Conservation (phyloP, 768 basidiomycete genomes). For the Tulasnella sp. region DNA sequence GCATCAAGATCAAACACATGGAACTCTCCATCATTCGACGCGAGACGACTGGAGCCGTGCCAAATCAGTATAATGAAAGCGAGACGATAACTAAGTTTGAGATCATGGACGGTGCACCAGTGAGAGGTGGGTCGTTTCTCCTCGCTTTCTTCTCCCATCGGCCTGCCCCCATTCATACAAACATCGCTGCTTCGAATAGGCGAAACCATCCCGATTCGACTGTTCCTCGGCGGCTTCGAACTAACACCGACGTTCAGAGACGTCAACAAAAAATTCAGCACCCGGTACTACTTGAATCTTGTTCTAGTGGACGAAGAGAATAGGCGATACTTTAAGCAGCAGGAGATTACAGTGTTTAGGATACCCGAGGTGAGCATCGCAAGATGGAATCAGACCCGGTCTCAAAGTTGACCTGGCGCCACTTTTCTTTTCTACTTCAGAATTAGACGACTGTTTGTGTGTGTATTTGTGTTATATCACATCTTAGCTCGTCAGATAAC, state of each 20-base stretch:
- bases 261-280: slow-evolving; percentile 99
- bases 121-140: slow-evolving; percentile 43
- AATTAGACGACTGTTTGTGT: neutral
- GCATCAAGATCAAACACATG: slow-evolving; percentile 99
- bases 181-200: slow-evolving; percentile 52
- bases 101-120: slow-evolving; percentile 58
- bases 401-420: neutral
- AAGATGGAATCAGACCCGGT: neutral
- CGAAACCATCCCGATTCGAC: slow-evolving; percentile 87
- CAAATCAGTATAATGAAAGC: slow-evolving; percentile 98
- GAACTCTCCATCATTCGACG: slow-evolving; percentile 97
- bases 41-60: slow-evolving; percentile 95
- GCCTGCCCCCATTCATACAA: neutral
- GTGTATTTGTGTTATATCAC: neutral
- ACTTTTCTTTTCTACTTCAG: neutral
- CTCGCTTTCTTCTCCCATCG: neutral
- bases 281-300: slow-evolving; percentile 94
- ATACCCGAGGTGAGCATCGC: slow-evolving; percentile 55
- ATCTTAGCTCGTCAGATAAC: neutral
- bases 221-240: slow-evolving; percentile 98
- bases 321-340: slow-evolving; percentile 95
- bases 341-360: slow-evolving; percentile 90
- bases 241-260: slow-evolving; percentile 98
- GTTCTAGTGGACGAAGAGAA: slow-evolving; percentile 99
- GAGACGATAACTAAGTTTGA: slow-evolving; percentile 89